A percentile compares a stretch with the other conserved stretches of the same genome.
Evolutionary conservation across 176 grass and related monocot species (phyloP).

Genomic region (Hyparrhenia diplandra): DNA sequence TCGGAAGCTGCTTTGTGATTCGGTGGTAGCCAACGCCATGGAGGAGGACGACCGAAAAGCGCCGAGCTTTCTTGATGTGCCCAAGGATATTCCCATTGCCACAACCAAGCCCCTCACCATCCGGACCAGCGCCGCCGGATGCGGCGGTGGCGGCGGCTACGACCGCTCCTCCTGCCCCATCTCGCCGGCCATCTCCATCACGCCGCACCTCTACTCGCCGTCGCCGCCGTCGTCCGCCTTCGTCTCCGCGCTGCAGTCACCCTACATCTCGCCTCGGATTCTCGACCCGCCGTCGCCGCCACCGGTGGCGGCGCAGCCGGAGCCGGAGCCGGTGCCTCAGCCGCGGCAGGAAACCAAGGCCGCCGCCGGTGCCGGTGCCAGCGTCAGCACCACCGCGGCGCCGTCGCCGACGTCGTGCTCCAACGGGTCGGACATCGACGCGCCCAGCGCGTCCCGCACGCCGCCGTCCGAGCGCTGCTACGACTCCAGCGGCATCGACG

Average conservation of each 20-base stretch:
- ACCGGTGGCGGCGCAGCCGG: neutral
- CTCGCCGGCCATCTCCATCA: constrained; percentile 82
- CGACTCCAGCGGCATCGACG: constrained; percentile 63
- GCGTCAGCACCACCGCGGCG: constrained; percentile 32
- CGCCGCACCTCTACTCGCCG: constrained; percentile 85
- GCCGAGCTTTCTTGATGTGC: constrained; percentile 46
- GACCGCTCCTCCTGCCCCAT: constrained; percentile 74
- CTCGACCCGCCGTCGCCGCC: constrained; percentile 31
- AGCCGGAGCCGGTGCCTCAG: neutral
- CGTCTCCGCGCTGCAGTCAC: constrained; percentile 92
- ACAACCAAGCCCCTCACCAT: constrained; percentile 70
- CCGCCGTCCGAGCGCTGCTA: constrained; percentile 77
- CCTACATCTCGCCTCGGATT: constrained; percentile 87
- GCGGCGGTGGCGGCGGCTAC: constrained; percentile 19
- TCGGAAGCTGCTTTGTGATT: constrained; percentile 36
- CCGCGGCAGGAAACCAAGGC: constrained; percentile 23
- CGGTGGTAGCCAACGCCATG: constrained; percentile 52
- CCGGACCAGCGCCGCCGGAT: constrained; percentile 47
- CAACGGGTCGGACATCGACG: constrained; percentile 61
- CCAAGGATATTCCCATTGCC: constrained; percentile 53
- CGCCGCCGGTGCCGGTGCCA: neutral
- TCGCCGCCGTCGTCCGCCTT: constrained; percentile 92
- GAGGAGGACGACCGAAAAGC: constrained; percentile 44
- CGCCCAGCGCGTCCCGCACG: constrained; percentile 78
- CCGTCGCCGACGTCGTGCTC: constrained; percentile 66